Evolutionary conservation across 148 eudicot genomes (phyloP).

Genomic region (Agrostemma githago): DNA sequence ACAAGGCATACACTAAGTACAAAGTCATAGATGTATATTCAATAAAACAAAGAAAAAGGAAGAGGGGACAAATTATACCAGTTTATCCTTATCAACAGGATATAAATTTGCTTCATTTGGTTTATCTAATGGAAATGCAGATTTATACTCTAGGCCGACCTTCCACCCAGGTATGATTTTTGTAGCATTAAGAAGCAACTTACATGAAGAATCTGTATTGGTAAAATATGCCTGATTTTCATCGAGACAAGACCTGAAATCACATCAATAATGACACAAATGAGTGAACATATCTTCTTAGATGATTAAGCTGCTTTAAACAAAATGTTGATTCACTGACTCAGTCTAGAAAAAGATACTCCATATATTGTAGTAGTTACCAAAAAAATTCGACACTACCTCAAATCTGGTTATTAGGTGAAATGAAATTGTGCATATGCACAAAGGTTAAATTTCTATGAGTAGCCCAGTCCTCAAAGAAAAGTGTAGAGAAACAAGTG

Average conservation of each 20-base stretch:
- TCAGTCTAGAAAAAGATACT: neutral
- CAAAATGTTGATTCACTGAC: neutral
- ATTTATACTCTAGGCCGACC: slow-evolving; percentile 65
- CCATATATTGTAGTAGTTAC: neutral
- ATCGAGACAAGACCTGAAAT: slow-evolving; percentile 76
- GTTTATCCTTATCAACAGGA: slow-evolving; percentile 91
- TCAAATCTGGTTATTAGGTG: neutral
- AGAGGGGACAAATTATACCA: slow-evolving; percentile 36
- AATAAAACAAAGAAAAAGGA: neutral
- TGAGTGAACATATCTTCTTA: slow-evolving; percentile 6
- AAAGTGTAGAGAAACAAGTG: neutral
- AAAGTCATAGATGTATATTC: neutral
- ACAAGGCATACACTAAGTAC: neutral
- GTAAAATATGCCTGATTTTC: slow-evolving; percentile 74
- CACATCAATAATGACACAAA: slow-evolving; percentile 6
- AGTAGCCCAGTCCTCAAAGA: neutral
- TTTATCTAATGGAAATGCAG: slow-evolving; percentile 69
- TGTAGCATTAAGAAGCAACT: slow-evolving; percentile 60
- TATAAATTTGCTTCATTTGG: slow-evolving; percentile 89
- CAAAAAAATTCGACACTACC: neutral
- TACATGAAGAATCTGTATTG: slow-evolving; percentile 78
- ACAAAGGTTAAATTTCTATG: neutral
- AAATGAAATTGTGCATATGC: neutral
- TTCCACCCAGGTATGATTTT: slow-evolving; percentile 72
- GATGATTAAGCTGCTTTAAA: neutral